phyloP scores from a whole-genome alignment of 345 rosid genomes.

The Ceriops zippeliana region DNA sequence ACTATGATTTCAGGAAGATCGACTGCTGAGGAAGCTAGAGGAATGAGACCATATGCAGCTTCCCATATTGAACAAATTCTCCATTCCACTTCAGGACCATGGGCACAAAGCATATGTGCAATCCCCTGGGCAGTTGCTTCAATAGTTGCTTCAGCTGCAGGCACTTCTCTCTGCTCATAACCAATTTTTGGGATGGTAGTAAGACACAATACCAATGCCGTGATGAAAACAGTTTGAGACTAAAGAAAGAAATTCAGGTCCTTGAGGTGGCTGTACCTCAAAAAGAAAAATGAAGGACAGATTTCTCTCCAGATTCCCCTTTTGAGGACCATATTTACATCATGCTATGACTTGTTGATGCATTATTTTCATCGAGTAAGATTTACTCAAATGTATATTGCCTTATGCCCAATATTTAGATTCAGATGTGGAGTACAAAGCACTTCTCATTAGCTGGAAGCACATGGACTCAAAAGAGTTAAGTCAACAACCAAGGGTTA shows the following conservation, averaged over 20 bases:
- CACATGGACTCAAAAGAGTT: neutral
- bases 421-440: neutral
- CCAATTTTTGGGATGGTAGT: slow-evolving; percentile 21
- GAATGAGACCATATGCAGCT: slow-evolving; percentile 96
- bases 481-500: neutral
- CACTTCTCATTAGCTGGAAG: slow-evolving; percentile 6
- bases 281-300: neutral
- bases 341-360: neutral
- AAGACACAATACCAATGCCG: slow-evolving; percentile 7
- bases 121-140: slow-evolving; percentile 99
- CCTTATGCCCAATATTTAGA: neutral
- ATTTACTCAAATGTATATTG: no score
- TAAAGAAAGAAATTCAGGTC: neutral
- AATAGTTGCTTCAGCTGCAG: slow-evolving; percentile 93
- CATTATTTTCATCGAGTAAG: no score
- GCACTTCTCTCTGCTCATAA: slow-evolving; percentile 72
- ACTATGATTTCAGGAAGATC: slow-evolving; percentile 97
- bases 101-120: slow-evolving; percentile 98
- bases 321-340: neutral
- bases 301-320: neutral
- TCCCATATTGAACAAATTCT: slow-evolving; percentile 99
- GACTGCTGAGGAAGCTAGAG: slow-evolving; percentile 86
- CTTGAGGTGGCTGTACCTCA: neutral
- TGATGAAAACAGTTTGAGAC: neutral
- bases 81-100: slow-evolving; percentile 99